Evolutionary conservation across 2,329 filamentous ascomycete genomes (phyloP).

Genomic region (Davidsoniella neocaledoniae): DNA sequence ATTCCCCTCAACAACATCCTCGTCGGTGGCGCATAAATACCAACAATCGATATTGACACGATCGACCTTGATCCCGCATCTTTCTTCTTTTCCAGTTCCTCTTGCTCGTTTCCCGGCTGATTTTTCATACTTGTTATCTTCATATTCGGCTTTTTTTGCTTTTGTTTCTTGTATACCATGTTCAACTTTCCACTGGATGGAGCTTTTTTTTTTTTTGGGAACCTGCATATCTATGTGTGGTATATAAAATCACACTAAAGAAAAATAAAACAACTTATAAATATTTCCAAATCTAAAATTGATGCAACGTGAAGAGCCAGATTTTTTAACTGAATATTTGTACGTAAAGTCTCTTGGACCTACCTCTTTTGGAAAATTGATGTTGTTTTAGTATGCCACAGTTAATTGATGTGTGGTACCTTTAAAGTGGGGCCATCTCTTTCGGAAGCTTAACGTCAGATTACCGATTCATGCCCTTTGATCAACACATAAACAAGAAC

Average conservation of each 20-base stretch:
- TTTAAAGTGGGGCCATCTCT: not conserved
- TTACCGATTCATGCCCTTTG: too few relatives aligned
- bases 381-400: too few relatives aligned
- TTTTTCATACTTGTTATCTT: not conserved
- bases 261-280: too few relatives aligned
- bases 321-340: too few relatives aligned
- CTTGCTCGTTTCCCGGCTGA: not conserved
- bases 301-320: too few relatives aligned
- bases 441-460: too few relatives aligned
- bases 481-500: too few relatives aligned
- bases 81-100: too few relatives aligned
- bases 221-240: conserved; percentile 3
- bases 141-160: not conserved
- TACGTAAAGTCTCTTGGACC: too few relatives aligned
- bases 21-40: conserved; percentile 43
- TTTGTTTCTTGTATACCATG: conserved; percentile 3
- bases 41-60: too few relatives aligned
- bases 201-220: conserved; percentile 4
- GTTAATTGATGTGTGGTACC: not conserved
- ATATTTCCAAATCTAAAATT: not conserved
- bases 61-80: not conserved
- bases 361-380: too few relatives aligned
- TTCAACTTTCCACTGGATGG: conserved; percentile 6
- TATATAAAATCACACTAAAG: too few relatives aligned
- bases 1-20: conserved; percentile 56